Conservation (phyloP, 208 protist genomes). For the Phytomonas sp. region DNA sequence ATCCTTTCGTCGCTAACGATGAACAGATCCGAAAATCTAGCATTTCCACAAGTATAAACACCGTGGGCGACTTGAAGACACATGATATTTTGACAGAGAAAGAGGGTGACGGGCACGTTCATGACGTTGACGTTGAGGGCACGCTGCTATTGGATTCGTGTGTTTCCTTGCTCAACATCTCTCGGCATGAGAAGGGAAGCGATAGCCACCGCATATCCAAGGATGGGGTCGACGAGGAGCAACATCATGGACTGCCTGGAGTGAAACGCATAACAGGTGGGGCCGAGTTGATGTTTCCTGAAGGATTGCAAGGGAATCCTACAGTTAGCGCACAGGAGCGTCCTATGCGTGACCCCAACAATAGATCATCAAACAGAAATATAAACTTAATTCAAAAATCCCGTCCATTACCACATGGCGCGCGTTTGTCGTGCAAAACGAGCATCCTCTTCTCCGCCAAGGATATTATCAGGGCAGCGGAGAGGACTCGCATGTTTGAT, state of each 20-base stretch:
- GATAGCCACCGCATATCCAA: not conserved
- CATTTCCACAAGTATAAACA: not conserved
- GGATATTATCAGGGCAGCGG: conserved; percentile 72
- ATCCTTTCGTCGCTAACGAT: not conserved
- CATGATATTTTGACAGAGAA: not conserved
- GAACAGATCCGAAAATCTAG: not conserved
- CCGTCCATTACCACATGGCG: conserved; percentile 3
- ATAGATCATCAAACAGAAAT: conserved; percentile 2
- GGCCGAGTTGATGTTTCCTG: not conserved
- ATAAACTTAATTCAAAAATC: not conserved
- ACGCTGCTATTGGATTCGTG: not conserved
- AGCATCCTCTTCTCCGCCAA: conserved; percentile 79
- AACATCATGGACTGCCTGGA: not conserved
- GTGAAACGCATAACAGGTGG: not conserved
- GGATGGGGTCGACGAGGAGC: conserved; percentile 4
- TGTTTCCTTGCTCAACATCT: not conserved
- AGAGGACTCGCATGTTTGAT: conserved; percentile 85
- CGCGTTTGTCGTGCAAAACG: conserved; percentile 32
- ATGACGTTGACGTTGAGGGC: not conserved
- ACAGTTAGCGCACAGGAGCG: not conserved
- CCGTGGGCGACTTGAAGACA: not conserved
- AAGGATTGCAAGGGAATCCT: not conserved
- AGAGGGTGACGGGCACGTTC: not conserved
- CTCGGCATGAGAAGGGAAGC: not conserved
- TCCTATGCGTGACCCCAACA: not conserved